phyloP scores from a whole-genome alignment of 2,329 filamentous ascomycete species.

The Monilinia fructigena region DNA sequence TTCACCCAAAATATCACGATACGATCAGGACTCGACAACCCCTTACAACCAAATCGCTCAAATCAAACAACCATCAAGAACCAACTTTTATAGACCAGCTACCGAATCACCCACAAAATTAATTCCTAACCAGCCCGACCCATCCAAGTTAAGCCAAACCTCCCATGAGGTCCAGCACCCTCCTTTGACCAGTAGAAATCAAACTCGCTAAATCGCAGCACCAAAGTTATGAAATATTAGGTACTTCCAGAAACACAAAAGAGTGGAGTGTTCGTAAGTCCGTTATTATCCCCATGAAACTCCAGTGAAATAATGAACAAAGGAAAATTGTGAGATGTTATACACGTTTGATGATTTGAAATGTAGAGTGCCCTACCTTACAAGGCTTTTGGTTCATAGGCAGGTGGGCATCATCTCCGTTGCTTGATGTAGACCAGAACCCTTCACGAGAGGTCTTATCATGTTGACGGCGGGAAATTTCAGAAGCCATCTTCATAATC shows the following conservation, averaged over 20 bases:
- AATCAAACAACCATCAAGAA: slow-evolving; percentile 8
- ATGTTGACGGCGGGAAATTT: slow-evolving; percentile 83
- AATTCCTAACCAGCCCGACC: neutral
- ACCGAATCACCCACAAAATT: neutral
- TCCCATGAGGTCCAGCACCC: slow-evolving; percentile 19
- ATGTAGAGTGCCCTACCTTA: slow-evolving; percentile 16
- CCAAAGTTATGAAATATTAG: slow-evolving; percentile 14
- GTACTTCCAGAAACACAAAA: slow-evolving; percentile 23
- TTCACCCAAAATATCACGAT: neutral
- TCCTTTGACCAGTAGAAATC: slow-evolving; percentile 4
- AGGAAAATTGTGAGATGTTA: slow-evolving; percentile 8
- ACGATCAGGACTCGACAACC: slow-evolving; percentile 10
- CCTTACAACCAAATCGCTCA: slow-evolving; percentile 5
- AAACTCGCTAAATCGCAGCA: slow-evolving; percentile 21
- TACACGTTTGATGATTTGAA: neutral
- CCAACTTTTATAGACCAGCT: slow-evolving; percentile 17
- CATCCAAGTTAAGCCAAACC: slow-evolving; percentile 17
- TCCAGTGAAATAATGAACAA: slow-evolving; percentile 2
- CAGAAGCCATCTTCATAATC: slow-evolving; percentile 90
- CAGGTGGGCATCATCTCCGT: slow-evolving; percentile 55
- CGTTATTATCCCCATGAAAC: slow-evolving; percentile 6
- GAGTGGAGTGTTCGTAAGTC: slow-evolving; percentile 23
- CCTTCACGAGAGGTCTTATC: slow-evolving; percentile 61
- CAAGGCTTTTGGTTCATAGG: slow-evolving; percentile 51
- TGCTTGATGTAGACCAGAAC: slow-evolving; percentile 44